Evolutionary conservation across 2,329 filamentous ascomycete genomes (phyloP), one percentile per base, ranked within the genome.

Genomic region (Beauveria sp.): DNA sequence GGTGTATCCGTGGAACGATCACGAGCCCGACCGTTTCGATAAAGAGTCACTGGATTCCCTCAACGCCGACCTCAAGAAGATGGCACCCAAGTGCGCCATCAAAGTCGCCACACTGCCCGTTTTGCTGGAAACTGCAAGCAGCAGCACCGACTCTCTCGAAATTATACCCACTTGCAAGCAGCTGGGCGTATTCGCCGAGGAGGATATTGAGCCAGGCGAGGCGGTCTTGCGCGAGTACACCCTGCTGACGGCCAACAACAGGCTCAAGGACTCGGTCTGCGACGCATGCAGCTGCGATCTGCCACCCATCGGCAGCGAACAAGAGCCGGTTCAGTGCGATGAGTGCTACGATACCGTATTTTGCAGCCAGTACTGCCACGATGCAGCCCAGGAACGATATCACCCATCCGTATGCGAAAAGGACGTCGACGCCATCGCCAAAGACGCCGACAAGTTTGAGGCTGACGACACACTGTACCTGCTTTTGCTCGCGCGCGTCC

Each of bases 111-210:
- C 88, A 38, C 77, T 99, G 5, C 95, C 93, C 1, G 78, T 90
- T 0, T 76, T 98, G 26, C 77, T 87, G 12, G 79, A 82, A 53
- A 77, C 77, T 26, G 82, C 81, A 4, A 82, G 82, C 62, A 52
- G 76, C 28, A 80, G 76, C 31, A 80, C 77, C 1, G 78, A 81
- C 63, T 70, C 69, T 28, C 79, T 78, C 66, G 77, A 80, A n/a
- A 76, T 77, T 46, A 81, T 80, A 18, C 77, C 80, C 9, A 88
- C 83, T 5, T 87, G 86, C 67, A 83, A 84, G 64, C 95, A 99
- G 73, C 83, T 99, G 0, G 95, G 95, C 5, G 82, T 99, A 3
- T 98, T 98, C 72, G 93, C 93, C 8, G 90, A 86, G 67, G 83
- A 90, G 65, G 88, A 96, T 66, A 90, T 98, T 43, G 76, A 79